phyloP scores from a whole-genome alignment of 345 rosid species.

The Pelargonium nanum region DNA sequence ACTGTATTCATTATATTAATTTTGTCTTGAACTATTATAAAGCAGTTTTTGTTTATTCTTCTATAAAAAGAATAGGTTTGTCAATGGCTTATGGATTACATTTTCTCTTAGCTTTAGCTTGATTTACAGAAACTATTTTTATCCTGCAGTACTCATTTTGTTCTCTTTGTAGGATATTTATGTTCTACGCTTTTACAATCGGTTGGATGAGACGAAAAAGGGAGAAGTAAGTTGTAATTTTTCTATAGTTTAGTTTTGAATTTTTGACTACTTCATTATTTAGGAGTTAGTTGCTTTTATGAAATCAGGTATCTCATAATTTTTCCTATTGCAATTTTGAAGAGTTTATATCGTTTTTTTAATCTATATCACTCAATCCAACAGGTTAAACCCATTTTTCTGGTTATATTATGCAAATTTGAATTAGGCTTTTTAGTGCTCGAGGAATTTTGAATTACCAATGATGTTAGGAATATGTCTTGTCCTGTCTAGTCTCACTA shows the following conservation, averaged over 20 bases:
- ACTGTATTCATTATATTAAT: background rate
- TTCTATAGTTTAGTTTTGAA: background rate
- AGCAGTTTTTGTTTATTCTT: background rate
- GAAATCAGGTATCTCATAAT: background rate
- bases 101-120: slow-evolving; percentile 4
- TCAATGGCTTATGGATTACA: background rate
- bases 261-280: too few relatives aligned
- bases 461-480: too few relatives aligned
- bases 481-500: too few relatives aligned
- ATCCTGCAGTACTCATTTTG: slow-evolving; percentile 1
- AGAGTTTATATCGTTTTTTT: background rate
- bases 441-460: too few relatives aligned
- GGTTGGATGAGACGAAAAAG: slow-evolving; percentile 74
- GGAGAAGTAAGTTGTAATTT: slow-evolving; percentile 68
- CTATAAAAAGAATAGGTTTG: too few relatives aligned
- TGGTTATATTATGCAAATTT: too few relatives aligned
- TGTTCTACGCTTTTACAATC: slow-evolving; percentile 56
- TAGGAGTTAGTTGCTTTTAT: too few relatives aligned
- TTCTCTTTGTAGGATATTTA: slow-evolving; percentile 57
- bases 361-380: too few relatives aligned
- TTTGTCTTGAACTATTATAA: background rate
- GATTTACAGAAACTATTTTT: too few relatives aligned
- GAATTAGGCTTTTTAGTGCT: too few relatives aligned
- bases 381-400: too few relatives aligned
- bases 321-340: background rate